Conservation (phyloP, 2,329 filamentous ascomycete genomes). For the Phymatotrichopsis omnivora region DNA sequence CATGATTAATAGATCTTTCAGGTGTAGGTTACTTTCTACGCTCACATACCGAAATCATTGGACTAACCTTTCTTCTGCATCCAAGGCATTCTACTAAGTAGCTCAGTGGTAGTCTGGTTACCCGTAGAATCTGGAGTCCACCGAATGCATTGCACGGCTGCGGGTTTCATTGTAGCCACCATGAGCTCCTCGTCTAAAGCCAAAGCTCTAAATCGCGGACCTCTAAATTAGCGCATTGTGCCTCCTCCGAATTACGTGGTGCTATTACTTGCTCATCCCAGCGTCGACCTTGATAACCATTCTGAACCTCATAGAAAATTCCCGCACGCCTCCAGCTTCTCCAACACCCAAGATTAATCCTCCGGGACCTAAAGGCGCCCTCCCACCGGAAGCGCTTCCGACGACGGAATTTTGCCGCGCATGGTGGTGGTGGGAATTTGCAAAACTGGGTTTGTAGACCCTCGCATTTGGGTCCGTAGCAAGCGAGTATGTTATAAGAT, state of each 20-base stretch:
- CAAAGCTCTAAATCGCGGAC: constrained; percentile 54
- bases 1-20: constrained; percentile 1
- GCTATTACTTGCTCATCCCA: constrained; percentile 49
- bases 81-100: constrained; percentile 79
- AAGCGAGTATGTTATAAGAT: constrained; percentile 87
- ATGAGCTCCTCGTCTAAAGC: constrained; percentile 88
- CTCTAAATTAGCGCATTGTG: not conserved
- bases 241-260: not conserved
- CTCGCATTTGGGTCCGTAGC: constrained; percentile 71
- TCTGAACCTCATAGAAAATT: constrained; percentile 82
- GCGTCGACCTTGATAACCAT: constrained; percentile 99
- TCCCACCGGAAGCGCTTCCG: constrained; percentile 30
- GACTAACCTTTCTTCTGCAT: constrained; percentile 56
- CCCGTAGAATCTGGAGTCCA: constrained; percentile 79
- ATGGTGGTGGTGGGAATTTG: constrained; percentile 49
- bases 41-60: constrained; percentile 20
- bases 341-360: constrained; percentile 59
- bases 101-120: constrained; percentile 80
- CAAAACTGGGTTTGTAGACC: constrained; percentile 76
- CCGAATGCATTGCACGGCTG: constrained; percentile 91
- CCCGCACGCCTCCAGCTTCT: constrained; percentile 70
- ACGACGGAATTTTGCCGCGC: constrained; percentile 40
- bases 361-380: constrained; percentile 17
- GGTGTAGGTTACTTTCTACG: not conserved
- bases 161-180: constrained; percentile 81